Conservation (phyloP, 306 rosid species). For the Gynostemma pentaphyllum region DNA sequence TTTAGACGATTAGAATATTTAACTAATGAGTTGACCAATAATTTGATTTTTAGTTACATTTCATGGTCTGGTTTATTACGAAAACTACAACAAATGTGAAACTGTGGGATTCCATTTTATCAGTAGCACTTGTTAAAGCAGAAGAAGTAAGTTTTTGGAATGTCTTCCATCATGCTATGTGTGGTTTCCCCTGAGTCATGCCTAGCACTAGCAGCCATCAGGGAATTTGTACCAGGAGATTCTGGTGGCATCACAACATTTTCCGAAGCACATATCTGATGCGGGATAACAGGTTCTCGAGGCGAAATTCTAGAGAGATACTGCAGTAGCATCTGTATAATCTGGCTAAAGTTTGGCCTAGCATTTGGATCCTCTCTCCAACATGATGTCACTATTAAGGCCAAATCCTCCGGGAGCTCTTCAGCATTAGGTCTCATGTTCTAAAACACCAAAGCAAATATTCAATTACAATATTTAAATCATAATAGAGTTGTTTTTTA, state of each 20-base stretch:
- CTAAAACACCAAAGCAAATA: constrained; percentile 1
- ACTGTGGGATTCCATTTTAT: neutral
- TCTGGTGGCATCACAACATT: neutral
- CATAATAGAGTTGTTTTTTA: neutral
- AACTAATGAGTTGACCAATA: constrained; percentile 33
- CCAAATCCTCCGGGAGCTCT: constrained; percentile 11
- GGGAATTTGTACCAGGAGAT: constrained; percentile 5
- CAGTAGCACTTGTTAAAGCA: constrained; percentile 16
- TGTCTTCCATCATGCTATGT: constrained; percentile 3
- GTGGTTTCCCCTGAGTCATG: constrained; percentile 2
- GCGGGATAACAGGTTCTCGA: neutral
- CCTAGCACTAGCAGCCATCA: constrained; percentile 9
- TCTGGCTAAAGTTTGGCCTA: constrained; percentile 16
- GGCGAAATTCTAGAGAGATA: constrained; percentile 5
- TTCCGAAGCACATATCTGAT: constrained; percentile 10
- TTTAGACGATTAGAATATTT: too few species aligned
- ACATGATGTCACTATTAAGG: constrained; percentile 12
- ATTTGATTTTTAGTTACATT: constrained; percentile 27
- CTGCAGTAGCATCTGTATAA: constrained; percentile 13
- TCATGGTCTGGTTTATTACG: neutral
- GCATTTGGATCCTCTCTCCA: constrained; percentile 16
- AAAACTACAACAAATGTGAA: neutral
- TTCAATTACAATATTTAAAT: neutral
- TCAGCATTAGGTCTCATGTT: constrained; percentile 15
- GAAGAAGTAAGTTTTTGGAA: constrained; percentile 3